A percentile compares a stretch with the other conserved stretches of the same genome.
Conservation (phyloP, 2,329 filamentous ascomycete genomes). For the Ciborinia camelliae region DNA sequence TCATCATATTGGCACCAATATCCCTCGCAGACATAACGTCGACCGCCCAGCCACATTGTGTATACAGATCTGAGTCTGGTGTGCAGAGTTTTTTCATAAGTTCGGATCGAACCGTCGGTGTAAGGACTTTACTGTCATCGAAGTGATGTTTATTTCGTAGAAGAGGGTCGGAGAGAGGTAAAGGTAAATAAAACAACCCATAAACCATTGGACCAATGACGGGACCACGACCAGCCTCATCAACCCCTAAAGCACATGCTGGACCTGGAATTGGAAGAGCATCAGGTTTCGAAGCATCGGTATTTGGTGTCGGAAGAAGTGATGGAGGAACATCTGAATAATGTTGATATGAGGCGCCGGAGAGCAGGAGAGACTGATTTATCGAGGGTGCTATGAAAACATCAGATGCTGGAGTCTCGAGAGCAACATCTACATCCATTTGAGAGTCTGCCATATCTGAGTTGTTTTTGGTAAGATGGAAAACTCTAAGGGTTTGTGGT, state of each 20-base stretch:
- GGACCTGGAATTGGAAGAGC: constrained; percentile 41
- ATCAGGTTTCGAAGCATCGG: constrained; percentile 20
- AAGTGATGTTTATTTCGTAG: constrained; percentile 80
- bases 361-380: constrained; percentile 52
- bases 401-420: constrained; percentile 39
- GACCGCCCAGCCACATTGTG: constrained; percentile 79
- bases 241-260: constrained; percentile 79
- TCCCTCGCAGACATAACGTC: constrained; percentile 68
- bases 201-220: constrained; percentile 83
- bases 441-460: constrained; percentile 39
- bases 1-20: constrained; percentile 39
- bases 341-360: constrained; percentile 67
- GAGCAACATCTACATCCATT: constrained; percentile 34
- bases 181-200: constrained; percentile 70
- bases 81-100: constrained; percentile 72
- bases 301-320: constrained; percentile 45
- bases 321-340: constrained; percentile 64
- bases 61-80: constrained; percentile 53
- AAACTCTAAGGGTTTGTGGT: neutral
- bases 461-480: neutral
- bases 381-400: constrained; percentile 69
- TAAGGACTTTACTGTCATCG: constrained; percentile 92
- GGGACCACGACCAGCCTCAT: constrained; percentile 90
- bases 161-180: constrained; percentile 66
- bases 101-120: constrained; percentile 68